Percentiles rank a stretch among this genome's conserved stretches.
Evolutionary conservation across 1,284 basidiomycete genomes (phyloP).

Genomic region (Apiotrichum veenhuisii): DNA sequence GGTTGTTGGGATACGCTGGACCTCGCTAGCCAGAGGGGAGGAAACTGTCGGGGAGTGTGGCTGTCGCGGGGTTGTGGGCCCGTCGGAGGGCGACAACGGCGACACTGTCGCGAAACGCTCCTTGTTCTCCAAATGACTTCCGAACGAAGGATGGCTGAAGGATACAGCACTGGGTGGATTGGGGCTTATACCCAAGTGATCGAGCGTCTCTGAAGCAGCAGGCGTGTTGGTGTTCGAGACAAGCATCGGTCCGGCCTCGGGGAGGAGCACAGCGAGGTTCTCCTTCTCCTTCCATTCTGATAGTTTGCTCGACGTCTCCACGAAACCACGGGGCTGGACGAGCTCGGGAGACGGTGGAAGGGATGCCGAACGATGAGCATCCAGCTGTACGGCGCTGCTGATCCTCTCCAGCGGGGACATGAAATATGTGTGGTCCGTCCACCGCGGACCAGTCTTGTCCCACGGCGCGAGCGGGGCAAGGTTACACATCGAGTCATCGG

Average conservation of each 20-base stretch:
- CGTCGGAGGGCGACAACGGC: not conserved
- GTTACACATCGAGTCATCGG: not conserved
- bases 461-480: not conserved
- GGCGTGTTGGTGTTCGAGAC: not conserved
- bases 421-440: not conserved
- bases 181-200: not conserved
- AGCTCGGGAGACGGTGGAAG: not conserved
- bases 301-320: not conserved
- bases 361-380: not conserved
- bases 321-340: not conserved
- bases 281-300: not conserved
- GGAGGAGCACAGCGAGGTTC: not conserved
- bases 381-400: not conserved
- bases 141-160: constrained; percentile 8
- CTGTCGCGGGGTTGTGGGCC: not conserved
- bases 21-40: not conserved
- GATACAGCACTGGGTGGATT: not conserved
- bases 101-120: not conserved
- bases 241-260: not conserved
- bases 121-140: not conserved
- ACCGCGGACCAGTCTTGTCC: not conserved
- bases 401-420: not conserved
- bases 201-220: not conserved
- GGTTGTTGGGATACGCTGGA: not conserved
- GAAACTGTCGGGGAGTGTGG: not conserved